Evolutionary conservation across 495 filamentous ascomycete species (phyloP), one percentile per base, ranked within the genome.

Genomic region (Opeltia flavorubescens): DNA sequence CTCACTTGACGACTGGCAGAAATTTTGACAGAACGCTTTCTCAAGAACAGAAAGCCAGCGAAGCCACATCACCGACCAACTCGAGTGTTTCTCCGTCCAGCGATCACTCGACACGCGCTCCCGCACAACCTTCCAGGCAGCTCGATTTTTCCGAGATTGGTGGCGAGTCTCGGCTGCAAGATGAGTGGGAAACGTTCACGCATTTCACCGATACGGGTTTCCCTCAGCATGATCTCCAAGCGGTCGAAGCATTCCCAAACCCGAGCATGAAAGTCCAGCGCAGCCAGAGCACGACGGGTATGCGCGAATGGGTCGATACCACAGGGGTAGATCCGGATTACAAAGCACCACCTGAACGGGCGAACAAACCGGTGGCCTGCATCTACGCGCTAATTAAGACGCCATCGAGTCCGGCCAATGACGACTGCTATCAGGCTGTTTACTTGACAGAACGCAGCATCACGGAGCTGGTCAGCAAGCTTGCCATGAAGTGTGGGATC

Each of bases 271-370:
- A 71, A 43, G 58, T 81, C 1, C 67, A 69, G 42, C 67, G 61
- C 47, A 45, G 61, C 17, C 44, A 50, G 18, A 62, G 70, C 5
- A 57, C 57, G 38, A 74, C 78, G 9, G 69, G 69, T 33, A 59
- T 81, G 47, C 76, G 78, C 23, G 82, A 84, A 1, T 95, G 80
- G 78, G 89, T 98, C 47, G 89, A 99, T 59, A 88, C 86, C 1
- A 64, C 94, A 5, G 91, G 83, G 31, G 85, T 96, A 23, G 93
- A 99, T 62, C 70, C 78, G 9, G 69, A 72, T 0, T 99, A 99
- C 58, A 75, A 81, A 45, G 83, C 91, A 27, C 89, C 91, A 3
- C 63, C 72, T 5, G 84, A 94, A 51, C 74, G 72, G 38, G 62
- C 71, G 2, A 63, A 74, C 15, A 93, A 86, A 59, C 80, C 82